phyloP scores from a whole-genome alignment of 805 yeast species.

The Metschnikowia borealis region DNA sequence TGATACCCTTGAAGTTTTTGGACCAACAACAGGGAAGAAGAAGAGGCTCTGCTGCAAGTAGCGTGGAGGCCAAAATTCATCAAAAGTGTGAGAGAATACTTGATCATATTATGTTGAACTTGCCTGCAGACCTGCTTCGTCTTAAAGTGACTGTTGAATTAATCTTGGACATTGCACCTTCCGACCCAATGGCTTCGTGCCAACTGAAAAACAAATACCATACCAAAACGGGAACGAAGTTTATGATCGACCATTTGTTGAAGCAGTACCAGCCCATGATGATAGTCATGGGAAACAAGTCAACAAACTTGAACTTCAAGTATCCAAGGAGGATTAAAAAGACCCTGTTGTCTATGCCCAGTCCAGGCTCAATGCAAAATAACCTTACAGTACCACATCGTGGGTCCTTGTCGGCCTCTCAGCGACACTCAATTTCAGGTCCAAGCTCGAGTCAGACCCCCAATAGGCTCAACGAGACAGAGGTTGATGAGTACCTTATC shows the following conservation, averaged over 20 bases:
- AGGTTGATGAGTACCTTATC: conserved; percentile 27
- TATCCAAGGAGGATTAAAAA: conserved; percentile 32
- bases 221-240: conserved; percentile 26
- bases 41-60: conserved; percentile 9
- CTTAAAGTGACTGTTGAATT: conserved; percentile 40
- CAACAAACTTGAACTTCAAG: conserved; percentile 40
- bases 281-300: conserved; percentile 34
- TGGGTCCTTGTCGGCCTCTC: conserved; percentile 4
- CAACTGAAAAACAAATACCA: conserved; percentile 4
- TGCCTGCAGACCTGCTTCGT: conserved; percentile 19
- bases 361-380: not conserved
- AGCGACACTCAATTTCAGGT: conserved; percentile 7
- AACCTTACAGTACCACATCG: conserved; percentile 2
- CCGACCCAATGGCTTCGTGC: conserved; percentile 8
- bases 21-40: conserved; percentile 11
- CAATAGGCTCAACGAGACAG: conserved; percentile 5
- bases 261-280: conserved; percentile 41
- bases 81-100: conserved; percentile 22
- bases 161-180: conserved; percentile 22
- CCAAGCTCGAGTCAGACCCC: not conserved
- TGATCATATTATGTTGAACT: conserved; percentile 16
- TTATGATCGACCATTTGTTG: conserved; percentile 34
- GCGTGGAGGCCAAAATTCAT: conserved; percentile 17
- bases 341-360: conserved; percentile 2
- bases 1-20: conserved; percentile 27